Conservation (phyloP, 2,329 filamentous ascomycete genomes). For the Colletotrichum lini region DNA sequence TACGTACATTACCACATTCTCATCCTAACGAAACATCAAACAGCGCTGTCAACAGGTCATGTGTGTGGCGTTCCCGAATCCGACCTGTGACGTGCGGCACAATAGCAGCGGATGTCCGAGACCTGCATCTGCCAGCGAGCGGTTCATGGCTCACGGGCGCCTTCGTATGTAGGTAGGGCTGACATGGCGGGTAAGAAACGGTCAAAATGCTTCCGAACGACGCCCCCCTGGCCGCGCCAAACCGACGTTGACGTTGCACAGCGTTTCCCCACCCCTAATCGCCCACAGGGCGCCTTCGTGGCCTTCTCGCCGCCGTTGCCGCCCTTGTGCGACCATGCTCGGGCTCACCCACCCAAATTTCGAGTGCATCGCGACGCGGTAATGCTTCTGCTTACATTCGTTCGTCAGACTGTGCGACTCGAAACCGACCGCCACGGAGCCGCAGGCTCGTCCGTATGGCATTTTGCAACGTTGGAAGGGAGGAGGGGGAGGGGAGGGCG, state of each 20-base stretch:
- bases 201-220: constrained; percentile 10
- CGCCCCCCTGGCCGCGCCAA: not conserved
- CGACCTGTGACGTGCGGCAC: not conserved
- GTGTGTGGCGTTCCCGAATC: constrained; percentile 1
- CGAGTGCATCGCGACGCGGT: too few relatives aligned
- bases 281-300: not conserved
- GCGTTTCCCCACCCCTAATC: not conserved
- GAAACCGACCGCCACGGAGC: not conserved
- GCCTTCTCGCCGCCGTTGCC: constrained; percentile 13
- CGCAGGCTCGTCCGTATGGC: constrained; percentile 8
- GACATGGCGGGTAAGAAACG: constrained; percentile 22
- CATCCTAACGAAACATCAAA: too few relatives aligned
- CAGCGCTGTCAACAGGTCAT: too few relatives aligned
- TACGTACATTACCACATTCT: too few relatives aligned
- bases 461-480: not conserved
- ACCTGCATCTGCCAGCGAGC: not conserved
- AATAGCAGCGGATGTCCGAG: not conserved
- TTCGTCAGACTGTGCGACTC: constrained; percentile 5
- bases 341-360: too few relatives aligned
- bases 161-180: constrained; percentile 33
- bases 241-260: constrained; percentile 28
- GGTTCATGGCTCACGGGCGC: not conserved
- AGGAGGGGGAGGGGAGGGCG: not conserved
- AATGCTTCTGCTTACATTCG: not conserved
- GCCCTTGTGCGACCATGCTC: not conserved